Evolutionary conservation across 148 eudicot genomes (phyloP).

Genomic region (Dysphania ambrosioides): DNA sequence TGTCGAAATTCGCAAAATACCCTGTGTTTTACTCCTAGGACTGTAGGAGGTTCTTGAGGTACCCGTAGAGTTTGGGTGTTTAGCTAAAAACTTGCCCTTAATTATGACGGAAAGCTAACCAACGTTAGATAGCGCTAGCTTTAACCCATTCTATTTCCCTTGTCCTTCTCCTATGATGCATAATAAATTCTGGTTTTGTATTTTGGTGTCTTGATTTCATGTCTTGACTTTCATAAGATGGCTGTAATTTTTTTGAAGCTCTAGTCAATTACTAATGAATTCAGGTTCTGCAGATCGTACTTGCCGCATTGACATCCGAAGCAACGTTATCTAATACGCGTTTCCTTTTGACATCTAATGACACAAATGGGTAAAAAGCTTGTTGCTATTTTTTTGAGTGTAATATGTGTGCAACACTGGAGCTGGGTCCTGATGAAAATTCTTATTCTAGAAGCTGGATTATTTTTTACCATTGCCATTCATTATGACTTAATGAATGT

Average conservation of each 20-base stretch:
- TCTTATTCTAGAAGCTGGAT: not conserved
- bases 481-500: not conserved
- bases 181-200: no score
- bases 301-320: slow-evolving; percentile 24
- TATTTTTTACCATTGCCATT: not conserved
- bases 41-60: no score
- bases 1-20: no score
- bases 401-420: not conserved
- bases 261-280: not conserved
- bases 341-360: slow-evolving; percentile 49
- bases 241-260: no score
- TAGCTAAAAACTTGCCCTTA: no score
- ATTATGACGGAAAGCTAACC: no score
- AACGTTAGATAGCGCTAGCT: no score
- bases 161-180: no score
- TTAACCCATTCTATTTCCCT: no score
- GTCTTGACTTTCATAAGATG: no score
- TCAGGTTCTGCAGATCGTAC: slow-evolving; percentile 43
- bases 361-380: slow-evolving; percentile 45
- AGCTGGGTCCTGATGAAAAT: not conserved
- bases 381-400: not conserved
- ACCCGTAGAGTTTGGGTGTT: no score
- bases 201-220: not conserved
- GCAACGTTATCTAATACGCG: slow-evolving; percentile 45
- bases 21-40: no score